These are phyloP conservation scores for Cordyceps farinosa DNA, from an alignment of 2,329 filamentous ascomycete species.

Conservation along the genomic window DNA sequence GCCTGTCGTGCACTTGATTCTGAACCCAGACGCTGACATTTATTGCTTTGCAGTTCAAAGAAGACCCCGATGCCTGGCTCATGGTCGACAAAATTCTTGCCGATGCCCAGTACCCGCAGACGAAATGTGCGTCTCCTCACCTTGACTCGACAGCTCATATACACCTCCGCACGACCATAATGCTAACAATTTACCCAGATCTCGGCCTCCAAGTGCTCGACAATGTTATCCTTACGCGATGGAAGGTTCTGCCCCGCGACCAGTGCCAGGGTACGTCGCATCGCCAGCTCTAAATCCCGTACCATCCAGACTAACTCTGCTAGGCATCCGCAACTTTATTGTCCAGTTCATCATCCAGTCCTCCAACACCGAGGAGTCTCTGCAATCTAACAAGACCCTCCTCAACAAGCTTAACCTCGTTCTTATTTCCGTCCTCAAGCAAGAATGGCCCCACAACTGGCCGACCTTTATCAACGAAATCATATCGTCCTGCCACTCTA, in stretches of 20 bases:
- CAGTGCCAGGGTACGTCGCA: conserved; percentile 74
- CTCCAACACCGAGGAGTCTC: conserved; percentile 83
- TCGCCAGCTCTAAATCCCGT: neutral
- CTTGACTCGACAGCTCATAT: conserved; percentile 3
- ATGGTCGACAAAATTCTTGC: conserved; percentile 95
- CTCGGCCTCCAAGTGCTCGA: conserved; percentile 94
- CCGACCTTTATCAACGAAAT: conserved; percentile 99
- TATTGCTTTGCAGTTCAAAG: conserved; percentile 72
- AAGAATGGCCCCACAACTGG: conserved; percentile 99
- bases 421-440: conserved; percentile 94
- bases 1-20: neutral
- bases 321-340: conserved; percentile 97
- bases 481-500: conserved; percentile 91
- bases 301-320: conserved; percentile 18
- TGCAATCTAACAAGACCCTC: conserved; percentile 80
- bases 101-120: conserved; percentile 89
- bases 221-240: conserved; percentile 97
- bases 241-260: conserved; percentile 94
- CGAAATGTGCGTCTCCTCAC: conserved; percentile 70
- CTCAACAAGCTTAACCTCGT: conserved; percentile 98
- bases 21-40: neutral
- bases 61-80: conserved; percentile 97
- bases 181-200: conserved; percentile 51
- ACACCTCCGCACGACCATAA: conserved; percentile 18
- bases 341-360: conserved; percentile 97